These are phyloP conservation scores for Ophiostoma quercus DNA, from an alignment of 2,329 filamentous ascomycete genomes.

Conservation along the genomic window DNA sequence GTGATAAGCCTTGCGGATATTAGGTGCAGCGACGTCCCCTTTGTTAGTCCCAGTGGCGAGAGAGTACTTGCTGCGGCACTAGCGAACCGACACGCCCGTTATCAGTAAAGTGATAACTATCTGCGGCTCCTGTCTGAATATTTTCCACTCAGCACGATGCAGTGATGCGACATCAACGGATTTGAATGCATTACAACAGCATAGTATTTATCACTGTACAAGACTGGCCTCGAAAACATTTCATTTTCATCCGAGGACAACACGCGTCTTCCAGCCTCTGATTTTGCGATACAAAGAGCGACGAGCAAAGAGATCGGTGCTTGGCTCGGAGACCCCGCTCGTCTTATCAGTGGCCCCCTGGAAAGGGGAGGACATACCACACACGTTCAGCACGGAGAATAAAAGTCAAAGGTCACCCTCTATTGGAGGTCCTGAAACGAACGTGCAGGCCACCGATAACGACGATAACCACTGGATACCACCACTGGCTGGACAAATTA, in stretches of 20 bases:
- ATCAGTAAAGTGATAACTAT: not conserved
- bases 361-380: not conserved
- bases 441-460: not conserved
- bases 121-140: not conserved
- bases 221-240: not conserved
- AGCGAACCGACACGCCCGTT: not conserved
- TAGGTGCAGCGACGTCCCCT: not conserved
- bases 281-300: not conserved
- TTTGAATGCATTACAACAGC: not conserved
- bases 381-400: not conserved
- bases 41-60: not conserved
- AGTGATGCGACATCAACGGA: not conserved
- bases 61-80: not conserved
- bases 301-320: not conserved
- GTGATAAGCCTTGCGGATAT: constrained; percentile 9
- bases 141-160: not conserved
- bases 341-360: constrained; percentile 6
- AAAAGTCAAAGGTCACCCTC: not conserved
- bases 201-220: not conserved
- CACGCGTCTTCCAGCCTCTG: not conserved
- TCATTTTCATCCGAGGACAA: not conserved
- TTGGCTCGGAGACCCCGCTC: constrained; percentile 1
- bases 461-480: not conserved
- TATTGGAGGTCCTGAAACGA: not conserved
- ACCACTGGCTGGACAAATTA: constrained; percentile 6